Conservation (phyloP, 371 early-diverging fungal species). For the Aphelidium insulamus region DNA sequence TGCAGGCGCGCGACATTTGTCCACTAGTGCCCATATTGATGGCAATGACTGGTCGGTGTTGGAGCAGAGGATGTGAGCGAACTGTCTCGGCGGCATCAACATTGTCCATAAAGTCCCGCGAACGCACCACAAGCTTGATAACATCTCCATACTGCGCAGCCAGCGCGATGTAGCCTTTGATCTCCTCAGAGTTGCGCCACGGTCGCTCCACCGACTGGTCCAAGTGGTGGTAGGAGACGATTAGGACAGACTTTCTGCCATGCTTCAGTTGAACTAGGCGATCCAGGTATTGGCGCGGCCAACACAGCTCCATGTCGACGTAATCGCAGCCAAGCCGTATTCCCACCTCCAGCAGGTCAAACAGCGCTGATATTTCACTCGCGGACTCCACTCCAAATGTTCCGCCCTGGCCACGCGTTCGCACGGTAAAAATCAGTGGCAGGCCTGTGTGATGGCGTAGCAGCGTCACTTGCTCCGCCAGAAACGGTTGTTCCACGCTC, state of each 20-base stretch:
- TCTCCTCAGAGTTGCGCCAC: too few relatives aligned
- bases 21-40: conserved; percentile 82
- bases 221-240: too few relatives aligned
- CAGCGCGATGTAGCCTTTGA: conserved; percentile 8
- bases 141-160: conserved; percentile 43
- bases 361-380: too few relatives aligned
- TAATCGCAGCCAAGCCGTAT: conserved; percentile 78
- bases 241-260: too few relatives aligned
- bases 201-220: too few relatives aligned
- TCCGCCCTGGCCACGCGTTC: conserved; percentile 71
- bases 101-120: conserved; percentile 50
- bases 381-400: too few relatives aligned
- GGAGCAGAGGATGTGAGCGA: conserved; percentile 3
- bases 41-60: conserved; percentile 51
- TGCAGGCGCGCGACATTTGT: conserved; percentile 66
- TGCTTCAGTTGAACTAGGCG: too few relatives aligned
- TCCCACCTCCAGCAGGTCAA: conserved; percentile 38
- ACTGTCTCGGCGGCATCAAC: conserved; percentile 14
- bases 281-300: too few relatives aligned
- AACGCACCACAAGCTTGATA: conserved; percentile 72
- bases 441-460: conserved; percentile 41
- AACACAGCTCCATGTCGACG: conserved; percentile 68
- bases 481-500: conserved; percentile 15
- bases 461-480: conserved; percentile 51
- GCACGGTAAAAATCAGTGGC: conserved; percentile 83